A percentile compares a stretch with the other conserved stretches of the same genome.
These are phyloP conservation scores for Tagetes erecta DNA, from an alignment of 129 eudicot genomes.

Conservation along the genomic window DNA sequence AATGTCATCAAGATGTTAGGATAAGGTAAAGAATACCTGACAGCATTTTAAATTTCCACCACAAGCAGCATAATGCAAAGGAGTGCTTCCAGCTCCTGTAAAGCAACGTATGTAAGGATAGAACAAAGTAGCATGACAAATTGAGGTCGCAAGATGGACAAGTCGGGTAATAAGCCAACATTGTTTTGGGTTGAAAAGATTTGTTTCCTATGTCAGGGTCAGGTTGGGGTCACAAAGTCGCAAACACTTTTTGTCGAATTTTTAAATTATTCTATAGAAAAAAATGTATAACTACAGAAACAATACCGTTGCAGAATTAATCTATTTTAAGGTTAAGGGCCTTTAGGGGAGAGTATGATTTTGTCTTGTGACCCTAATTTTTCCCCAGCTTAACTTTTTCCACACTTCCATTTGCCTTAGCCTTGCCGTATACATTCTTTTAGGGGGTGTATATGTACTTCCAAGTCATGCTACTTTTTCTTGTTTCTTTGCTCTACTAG, in stretches of 20 bases:
- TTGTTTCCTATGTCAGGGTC: not conserved
- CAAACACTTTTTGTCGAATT: not conserved
- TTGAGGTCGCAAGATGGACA: not conserved
- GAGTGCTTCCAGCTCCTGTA: slow-evolving; percentile 98
- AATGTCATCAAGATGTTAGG: not conserved
- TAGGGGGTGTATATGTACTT: too few species aligned
- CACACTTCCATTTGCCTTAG: too few species aligned
- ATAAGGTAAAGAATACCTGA: slow-evolving; percentile 53
- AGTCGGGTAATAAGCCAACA: not conserved
- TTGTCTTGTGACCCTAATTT: too few species aligned
- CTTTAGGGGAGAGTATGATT: too few species aligned
- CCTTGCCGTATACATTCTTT: too few species aligned
- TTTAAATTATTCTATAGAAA: not conserved
- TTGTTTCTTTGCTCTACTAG: too few species aligned
- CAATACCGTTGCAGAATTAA: not conserved
- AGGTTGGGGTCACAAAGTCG: not conserved
- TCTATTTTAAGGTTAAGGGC: not conserved
- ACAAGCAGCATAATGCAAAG: slow-evolving; percentile 98
- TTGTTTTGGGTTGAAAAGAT: not conserved
- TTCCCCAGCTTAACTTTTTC: too few species aligned
- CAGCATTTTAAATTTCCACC: slow-evolving; percentile 95
- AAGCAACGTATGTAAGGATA: slow-evolving; percentile 4
- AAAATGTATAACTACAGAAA: not conserved
- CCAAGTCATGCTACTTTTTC: too few species aligned
- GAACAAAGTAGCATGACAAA: not conserved